A percentile compares a stretch with the other conserved stretches of the same genome.
Evolutionary conservation across 495 filamentous ascomycete species (phyloP).

Genomic region (Chaetomium tenue): DNA sequence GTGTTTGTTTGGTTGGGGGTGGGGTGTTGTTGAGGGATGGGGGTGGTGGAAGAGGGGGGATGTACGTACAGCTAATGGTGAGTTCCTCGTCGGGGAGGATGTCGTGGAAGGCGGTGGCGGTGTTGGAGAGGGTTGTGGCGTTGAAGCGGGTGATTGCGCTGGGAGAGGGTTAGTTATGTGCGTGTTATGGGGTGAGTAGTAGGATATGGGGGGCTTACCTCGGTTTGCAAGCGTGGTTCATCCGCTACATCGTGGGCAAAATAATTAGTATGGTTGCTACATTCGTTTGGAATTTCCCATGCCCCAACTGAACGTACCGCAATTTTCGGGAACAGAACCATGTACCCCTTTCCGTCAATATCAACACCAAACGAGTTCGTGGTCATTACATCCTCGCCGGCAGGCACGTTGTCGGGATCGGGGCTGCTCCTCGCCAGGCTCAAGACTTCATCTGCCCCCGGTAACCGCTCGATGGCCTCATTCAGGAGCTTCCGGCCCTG

Average conservation of each 20-base stretch:
- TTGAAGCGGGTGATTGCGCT: conserved; percentile 39
- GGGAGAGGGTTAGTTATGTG: background rate
- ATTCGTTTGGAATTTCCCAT: too few relatives aligned
- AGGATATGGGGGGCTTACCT: conserved; percentile 25
- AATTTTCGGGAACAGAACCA: conserved; percentile 31
- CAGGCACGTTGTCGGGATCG: conserved; percentile 24
- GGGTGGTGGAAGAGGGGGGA: background rate
- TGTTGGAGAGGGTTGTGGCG: conserved; percentile 32
- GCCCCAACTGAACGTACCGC: conserved; percentile 15
- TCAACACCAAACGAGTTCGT: conserved; percentile 36
- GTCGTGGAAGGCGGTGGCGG: conserved; percentile 34
- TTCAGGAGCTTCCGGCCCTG: conserved; percentile 31
- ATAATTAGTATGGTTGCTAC: too few relatives aligned
- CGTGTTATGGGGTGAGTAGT: background rate
- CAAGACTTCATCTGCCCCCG: conserved; percentile 30
- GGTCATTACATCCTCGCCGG: conserved; percentile 36
- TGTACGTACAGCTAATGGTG: conserved; percentile 39
- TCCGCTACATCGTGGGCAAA: conserved; percentile 20
- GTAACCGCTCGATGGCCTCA: conserved; percentile 30
- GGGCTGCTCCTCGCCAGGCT: conserved; percentile 34
- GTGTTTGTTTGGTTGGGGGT: background rate
- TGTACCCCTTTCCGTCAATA: conserved; percentile 17
- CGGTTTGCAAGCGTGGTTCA: conserved; percentile 43
- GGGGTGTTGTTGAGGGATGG: too few relatives aligned
- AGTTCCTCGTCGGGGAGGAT: conserved; percentile 38